These are phyloP conservation scores for Caloboletus firmus DNA, from an alignment of 1,284 basidiomycete genomes.

Conservation along the genomic window DNA sequence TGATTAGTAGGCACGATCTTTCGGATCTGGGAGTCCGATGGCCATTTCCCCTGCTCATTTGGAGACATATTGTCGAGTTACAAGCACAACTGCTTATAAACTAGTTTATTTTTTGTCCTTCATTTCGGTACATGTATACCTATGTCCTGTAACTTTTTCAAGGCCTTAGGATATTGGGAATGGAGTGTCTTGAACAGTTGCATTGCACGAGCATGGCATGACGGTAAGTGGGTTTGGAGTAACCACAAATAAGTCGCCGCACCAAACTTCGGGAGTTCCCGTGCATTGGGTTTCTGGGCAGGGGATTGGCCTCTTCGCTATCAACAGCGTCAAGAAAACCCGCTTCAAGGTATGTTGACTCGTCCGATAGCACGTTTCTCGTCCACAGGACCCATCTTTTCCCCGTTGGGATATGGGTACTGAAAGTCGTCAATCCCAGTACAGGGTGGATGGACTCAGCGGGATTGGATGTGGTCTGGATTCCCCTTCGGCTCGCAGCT, in stretches of 20 bases:
- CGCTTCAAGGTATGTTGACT: constrained; percentile 33
- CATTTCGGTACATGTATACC: no score
- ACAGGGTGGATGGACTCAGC: constrained; percentile 25
- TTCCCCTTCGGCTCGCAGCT: constrained; percentile 7
- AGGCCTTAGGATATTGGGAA: no score
- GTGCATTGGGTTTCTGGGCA: constrained; percentile 4
- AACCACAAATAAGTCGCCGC: constrained; percentile 25
- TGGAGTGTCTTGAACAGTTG: no score
- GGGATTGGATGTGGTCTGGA: constrained; percentile 36
- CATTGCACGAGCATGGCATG: no score
- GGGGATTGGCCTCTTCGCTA: constrained; percentile 12
- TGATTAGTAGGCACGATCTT: background rate
- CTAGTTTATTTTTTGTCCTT: no score
- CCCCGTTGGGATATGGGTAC: background rate
- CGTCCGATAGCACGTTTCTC: constrained; percentile 13
- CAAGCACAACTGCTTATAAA: background rate
- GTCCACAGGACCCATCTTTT: background rate
- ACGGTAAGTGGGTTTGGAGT: no score
- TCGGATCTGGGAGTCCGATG: background rate
- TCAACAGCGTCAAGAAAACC: constrained; percentile 34
- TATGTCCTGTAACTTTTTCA: no score
- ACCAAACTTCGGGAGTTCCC: constrained; percentile 26
- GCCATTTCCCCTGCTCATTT: background rate
- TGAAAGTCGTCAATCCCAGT: background rate
- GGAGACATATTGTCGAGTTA: background rate